These are phyloP conservation scores for Trifolium fragiferum DNA, from an alignment of 306 rosid species.

Conservation along the genomic window DNA sequence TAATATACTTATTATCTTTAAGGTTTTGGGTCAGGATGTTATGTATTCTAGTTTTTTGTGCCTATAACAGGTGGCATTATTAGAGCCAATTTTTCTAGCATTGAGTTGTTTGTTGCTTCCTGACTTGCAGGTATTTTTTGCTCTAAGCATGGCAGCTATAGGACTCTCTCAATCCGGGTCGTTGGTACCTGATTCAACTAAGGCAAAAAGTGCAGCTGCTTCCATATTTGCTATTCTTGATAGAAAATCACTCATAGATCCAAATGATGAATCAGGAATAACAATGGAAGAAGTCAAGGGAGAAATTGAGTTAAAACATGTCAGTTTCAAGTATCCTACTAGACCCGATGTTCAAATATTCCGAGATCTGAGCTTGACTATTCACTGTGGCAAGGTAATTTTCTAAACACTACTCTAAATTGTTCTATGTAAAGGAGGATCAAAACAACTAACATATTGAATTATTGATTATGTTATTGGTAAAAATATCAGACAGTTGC, in stretches of 20 bases:
- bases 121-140: constrained; percentile 66
- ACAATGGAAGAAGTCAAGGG: constrained; percentile 61
- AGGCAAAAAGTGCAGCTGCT: constrained; percentile 64
- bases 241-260: constrained; percentile 60
- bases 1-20: not conserved
- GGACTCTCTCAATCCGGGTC: constrained; percentile 67
- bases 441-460: constrained; percentile 19
- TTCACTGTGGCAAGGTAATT: constrained; percentile 73
- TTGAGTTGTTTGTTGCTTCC: not conserved
- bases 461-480: not conserved
- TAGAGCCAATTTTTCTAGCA: constrained; percentile 6
- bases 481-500: constrained; percentile 59
- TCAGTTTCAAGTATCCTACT: constrained; percentile 72
- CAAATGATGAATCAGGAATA: constrained; percentile 60
- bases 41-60: not conserved
- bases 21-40: not conserved
- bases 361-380: constrained; percentile 63
- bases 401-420: not conserved
- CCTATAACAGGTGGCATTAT: not conserved
- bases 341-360: constrained; percentile 70
- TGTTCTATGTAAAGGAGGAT: constrained; percentile 4
- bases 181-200: constrained; percentile 56
- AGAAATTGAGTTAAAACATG: constrained; percentile 61
- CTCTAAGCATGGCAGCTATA: constrained; percentile 59
- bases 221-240: constrained; percentile 78